Percentiles rank a stretch among this genome's conserved stretches.
Evolutionary conservation across 2,329 filamentous ascomycete species (phyloP).

Genomic region (Raffaelea arxii): DNA sequence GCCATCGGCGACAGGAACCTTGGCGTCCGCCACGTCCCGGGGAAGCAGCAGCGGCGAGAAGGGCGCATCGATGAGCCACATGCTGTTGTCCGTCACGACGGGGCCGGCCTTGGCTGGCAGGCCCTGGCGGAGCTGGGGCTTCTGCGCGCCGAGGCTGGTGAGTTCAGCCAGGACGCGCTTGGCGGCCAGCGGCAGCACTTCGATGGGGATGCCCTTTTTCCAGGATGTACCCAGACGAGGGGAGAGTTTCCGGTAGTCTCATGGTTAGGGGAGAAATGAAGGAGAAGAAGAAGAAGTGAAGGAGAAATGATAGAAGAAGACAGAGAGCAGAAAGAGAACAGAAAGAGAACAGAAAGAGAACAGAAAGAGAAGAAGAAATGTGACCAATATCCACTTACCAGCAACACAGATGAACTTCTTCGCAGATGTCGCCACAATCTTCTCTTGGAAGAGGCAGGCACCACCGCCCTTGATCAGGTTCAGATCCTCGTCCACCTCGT

Average conservation of each 20-base stretch:
- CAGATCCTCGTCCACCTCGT: slow-evolving; percentile 88
- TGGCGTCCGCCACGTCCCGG: slow-evolving; percentile 27
- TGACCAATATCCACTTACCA: slow-evolving; percentile 18
- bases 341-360: not conserved
- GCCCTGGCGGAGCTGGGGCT: slow-evolving; percentile 63
- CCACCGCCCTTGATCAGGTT: slow-evolving; percentile 98
- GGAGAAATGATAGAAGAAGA: not conserved
- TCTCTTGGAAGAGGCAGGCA: slow-evolving; percentile 96
- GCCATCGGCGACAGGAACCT: slow-evolving; percentile 32
- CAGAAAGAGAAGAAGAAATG: not conserved
- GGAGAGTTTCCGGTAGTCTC: slow-evolving; percentile 83
- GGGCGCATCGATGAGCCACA: slow-evolving; percentile 87
- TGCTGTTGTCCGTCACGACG: slow-evolving; percentile 70
- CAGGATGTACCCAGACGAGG: slow-evolving; percentile 64
- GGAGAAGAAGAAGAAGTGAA: not conserved
- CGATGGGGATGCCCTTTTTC: slow-evolving; percentile 79
- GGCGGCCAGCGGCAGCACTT: slow-evolving; percentile 79
- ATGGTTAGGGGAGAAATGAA: not conserved
- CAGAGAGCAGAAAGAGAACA: not conserved
- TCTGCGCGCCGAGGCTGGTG: slow-evolving; percentile 58
- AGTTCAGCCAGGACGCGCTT: slow-evolving; percentile 68
- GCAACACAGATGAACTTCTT: slow-evolving; percentile 67
- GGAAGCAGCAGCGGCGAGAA: slow-evolving; percentile 65
- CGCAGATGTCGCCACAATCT: slow-evolving; percentile 78
- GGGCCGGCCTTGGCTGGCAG: slow-evolving; percentile 67